These are phyloP conservation scores for Pleurotus eryngii DNA, from an alignment of 768 basidiomycete species.

Conservation along the genomic window DNA sequence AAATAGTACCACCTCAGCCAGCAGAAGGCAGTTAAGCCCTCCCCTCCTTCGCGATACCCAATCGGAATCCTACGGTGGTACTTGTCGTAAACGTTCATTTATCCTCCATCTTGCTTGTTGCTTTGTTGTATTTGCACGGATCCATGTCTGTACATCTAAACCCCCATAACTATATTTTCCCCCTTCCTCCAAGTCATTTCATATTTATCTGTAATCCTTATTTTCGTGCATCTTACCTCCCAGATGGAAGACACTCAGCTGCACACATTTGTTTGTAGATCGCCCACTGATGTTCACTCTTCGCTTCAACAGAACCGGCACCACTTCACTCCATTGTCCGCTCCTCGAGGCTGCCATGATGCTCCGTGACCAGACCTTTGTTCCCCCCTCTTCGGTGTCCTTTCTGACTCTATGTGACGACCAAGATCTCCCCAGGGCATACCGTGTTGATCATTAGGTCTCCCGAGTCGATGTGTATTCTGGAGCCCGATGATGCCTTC, in stretches of 20 bases:
- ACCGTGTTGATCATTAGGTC: no score
- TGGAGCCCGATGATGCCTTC: no score
- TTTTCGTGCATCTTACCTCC: neutral
- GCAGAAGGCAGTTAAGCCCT: neutral
- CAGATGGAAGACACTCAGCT: neutral
- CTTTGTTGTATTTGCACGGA: slow-evolving; percentile 9
- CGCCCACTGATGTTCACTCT: no score
- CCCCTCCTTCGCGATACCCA: neutral
- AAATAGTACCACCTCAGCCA: neutral
- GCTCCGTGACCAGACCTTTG: neutral
- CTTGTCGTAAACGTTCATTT: neutral
- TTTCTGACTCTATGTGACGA: no score
- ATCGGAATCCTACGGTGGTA: neutral
- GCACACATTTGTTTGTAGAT: no score
- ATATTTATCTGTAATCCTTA: neutral
- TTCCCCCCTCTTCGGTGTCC: neutral
- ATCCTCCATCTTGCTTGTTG: neutral
- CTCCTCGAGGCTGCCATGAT: neutral
- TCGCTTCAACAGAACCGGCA: no score
- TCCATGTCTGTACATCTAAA: slow-evolving; percentile 4
- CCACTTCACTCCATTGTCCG: no score
- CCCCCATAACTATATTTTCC: neutral
- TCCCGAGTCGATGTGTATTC: no score
- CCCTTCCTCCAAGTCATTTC: neutral
- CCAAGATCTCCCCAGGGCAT: no score